Evolutionary conservation across 164 flowering plant genomes (phyloP).

Genomic region (Nelumbo lutea): DNA sequence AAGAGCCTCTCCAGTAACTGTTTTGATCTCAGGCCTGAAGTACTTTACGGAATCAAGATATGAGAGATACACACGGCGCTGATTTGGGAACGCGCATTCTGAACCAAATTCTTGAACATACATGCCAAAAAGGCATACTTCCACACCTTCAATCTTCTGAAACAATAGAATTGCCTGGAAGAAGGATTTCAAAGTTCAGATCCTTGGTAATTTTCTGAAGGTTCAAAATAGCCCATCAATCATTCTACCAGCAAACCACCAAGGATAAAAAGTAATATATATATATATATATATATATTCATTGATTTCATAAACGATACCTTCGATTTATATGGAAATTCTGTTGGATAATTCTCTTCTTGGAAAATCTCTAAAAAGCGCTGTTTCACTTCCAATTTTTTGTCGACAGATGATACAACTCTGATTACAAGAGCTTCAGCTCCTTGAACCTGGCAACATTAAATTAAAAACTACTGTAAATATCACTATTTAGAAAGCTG

Average conservation of each 20-base stretch:
- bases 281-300: no score
- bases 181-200: neutral
- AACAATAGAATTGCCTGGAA: constrained; percentile 49
- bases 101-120: constrained; percentile 64
- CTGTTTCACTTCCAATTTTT: constrained; percentile 41
- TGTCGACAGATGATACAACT: constrained; percentile 46
- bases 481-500: no score
- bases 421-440: constrained; percentile 46
- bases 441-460: constrained; percentile 36
- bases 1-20: constrained; percentile 44
- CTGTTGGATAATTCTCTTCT: constrained; percentile 39
- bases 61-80: constrained; percentile 47
- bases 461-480: neutral
- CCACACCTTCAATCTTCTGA: constrained; percentile 63
- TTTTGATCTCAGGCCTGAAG: constrained; percentile 43
- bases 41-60: constrained; percentile 69
- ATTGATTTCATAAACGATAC: constrained; percentile 14
- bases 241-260: no score
- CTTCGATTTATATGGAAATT: constrained; percentile 48
- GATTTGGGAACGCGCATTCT: constrained; percentile 45
- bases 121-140: constrained; percentile 55
- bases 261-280: no score
- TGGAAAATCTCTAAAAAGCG: constrained; percentile 30
- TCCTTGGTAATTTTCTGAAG: neutral
- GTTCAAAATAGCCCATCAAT: neutral